Base-by-base conservation (phyloP, 345 rosid species). In the Hypericum perforatum region DNA sequence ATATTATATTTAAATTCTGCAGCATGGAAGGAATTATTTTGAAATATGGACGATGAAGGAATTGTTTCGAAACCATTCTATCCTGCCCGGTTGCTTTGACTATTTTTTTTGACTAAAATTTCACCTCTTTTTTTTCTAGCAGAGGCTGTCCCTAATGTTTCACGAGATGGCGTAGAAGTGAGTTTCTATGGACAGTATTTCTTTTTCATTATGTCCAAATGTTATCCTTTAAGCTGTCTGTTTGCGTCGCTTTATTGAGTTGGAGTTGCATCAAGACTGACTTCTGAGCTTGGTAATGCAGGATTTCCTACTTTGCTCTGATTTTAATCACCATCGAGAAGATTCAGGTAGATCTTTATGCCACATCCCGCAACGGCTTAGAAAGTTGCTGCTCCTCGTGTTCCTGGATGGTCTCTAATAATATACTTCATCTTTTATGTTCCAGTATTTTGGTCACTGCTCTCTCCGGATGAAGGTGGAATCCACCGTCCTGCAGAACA, bases 361-460 rank as follows among this genome's bases (percentile, higher is more conserved):
- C 37, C 52, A 10, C 22, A 40, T 46, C 12, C 11, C 55, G 15
- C n/a, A n/a, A n/a, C n/a, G 44, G 22, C 11, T 37, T 13, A 37
- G 37, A 36, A 54, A 29, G 8, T 37, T 43, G 43, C 13, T 60
- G 47, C 22, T 9, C 9, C 6, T 41, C 42, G 16, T 22, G 40
- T 37, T 32, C 45, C n/a, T 36, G 39, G 16, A 3, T 53, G 39
- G 50, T 54, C 13, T 8, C 50, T 7, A 5, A 45, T 66, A 41
- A 73, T 12, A 9, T 48, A 46, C 12, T 49, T 16, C 49, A 54
- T 5, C 12, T 39, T 46, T 52, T 53, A 9, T 61, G 39, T 59
- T 66, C 49, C 83, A 86, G 97, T 84, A 43, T 76, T 84, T 58
- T 90, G 91, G 95, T 80, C 97, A 7, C 63, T 90, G 16, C 82